phyloP scores from a whole-genome alignment of 2,329 filamentous ascomycete species.

The Trichoderma citrinoviride region DNA sequence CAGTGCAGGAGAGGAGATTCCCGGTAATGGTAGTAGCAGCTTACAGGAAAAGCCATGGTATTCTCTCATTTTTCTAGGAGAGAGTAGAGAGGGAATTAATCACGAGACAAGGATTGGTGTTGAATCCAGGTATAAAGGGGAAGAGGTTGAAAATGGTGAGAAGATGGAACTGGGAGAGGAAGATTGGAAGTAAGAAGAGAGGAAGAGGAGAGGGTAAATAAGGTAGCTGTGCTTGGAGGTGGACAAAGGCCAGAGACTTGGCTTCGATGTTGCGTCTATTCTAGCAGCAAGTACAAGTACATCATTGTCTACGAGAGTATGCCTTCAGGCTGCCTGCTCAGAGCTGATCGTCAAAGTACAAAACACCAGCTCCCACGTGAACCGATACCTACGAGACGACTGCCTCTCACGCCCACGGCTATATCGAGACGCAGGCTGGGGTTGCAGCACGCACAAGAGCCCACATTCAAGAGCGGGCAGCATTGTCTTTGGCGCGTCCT shows the following conservation, averaged over 20 bases:
- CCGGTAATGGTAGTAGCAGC: background rate
- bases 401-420: background rate
- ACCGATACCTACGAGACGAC: no score
- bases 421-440: constrained; percentile 1
- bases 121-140: constrained; percentile 32
- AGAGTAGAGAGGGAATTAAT: constrained; percentile 29
- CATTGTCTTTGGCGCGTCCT: background rate
- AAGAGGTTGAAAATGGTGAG: constrained; percentile 27
- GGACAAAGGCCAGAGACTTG: background rate
- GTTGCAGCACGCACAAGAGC: background rate
- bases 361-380: background rate
- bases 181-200: background rate
- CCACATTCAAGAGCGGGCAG: constrained; percentile 13
- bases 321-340: background rate
- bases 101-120: constrained; percentile 32
- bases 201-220: constrained; percentile 11
- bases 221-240: background rate
- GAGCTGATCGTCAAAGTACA: background rate
- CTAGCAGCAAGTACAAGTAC: background rate
- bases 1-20: background rate
- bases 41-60: constrained; percentile 68
- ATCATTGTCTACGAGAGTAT: background rate
- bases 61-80: constrained; percentile 58
- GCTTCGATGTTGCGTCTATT: background rate
- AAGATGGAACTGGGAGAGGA: constrained; percentile 2